Conservation (phyloP, 2,329 filamentous ascomycete species). For the Pyrenophora graminea region DNA sequence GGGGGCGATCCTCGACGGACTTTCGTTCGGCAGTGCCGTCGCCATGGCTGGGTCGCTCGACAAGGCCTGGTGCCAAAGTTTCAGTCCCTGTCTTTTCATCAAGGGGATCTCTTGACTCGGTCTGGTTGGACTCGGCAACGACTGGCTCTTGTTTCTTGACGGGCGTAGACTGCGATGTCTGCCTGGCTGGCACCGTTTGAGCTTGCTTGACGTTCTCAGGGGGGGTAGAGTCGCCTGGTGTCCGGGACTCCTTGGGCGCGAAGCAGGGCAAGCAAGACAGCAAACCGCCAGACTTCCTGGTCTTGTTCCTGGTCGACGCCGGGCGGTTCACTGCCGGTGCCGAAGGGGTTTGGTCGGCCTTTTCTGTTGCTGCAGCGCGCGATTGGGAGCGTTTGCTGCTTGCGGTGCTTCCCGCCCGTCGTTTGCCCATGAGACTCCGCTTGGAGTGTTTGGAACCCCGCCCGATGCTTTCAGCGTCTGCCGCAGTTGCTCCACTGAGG, state of each 20-base stretch:
- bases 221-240: constrained; percentile 47
- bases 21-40: constrained; percentile 30
- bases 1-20: constrained; percentile 29
- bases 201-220: constrained; percentile 52
- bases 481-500: constrained; percentile 51
- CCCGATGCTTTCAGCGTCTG: constrained; percentile 51
- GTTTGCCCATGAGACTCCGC: constrained; percentile 52
- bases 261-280: constrained; percentile 68
- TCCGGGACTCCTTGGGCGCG: constrained; percentile 63
- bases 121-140: constrained; percentile 49
- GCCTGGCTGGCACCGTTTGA: constrained; percentile 43
- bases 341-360: constrained; percentile 43
- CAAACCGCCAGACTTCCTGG: constrained; percentile 47
- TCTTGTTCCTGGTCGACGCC: constrained; percentile 44
- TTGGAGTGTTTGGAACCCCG: constrained; percentile 50
- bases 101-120: constrained; percentile 51
- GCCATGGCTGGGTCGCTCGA: constrained; percentile 29
- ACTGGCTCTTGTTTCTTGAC: constrained; percentile 54
- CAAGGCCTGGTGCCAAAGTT: constrained; percentile 24
- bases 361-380: constrained; percentile 46
- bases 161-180: constrained; percentile 56
- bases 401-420: constrained; percentile 51
- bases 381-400: constrained; percentile 53
- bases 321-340: constrained; percentile 37
- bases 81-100: constrained; percentile 49